Evolutionary conservation across 2,329 filamentous ascomycete species (phyloP), one percentile per base, ranked within the genome.

Genomic region (Colletotrichum tabaci): DNA sequence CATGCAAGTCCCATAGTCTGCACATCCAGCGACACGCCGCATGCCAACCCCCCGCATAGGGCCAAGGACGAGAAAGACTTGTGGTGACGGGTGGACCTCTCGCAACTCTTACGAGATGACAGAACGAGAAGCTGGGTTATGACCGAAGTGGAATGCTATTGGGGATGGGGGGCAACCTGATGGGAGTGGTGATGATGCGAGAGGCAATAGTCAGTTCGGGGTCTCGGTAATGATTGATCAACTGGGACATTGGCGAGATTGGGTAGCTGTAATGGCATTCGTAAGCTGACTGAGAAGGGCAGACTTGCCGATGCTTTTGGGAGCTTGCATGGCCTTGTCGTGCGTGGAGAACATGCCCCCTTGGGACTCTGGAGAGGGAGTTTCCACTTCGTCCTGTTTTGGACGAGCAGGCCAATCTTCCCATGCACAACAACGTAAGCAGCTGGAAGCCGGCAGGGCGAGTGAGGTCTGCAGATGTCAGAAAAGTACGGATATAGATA

Each of bases 241-340:
- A 42, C 44, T 53, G 35, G 61, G 8, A 64, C 46, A 49, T 61
- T 61, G 58, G 58, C 49, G 61, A 55, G 3, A 66, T 61, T 71
- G 63, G 40, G 49, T 18, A 44, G 57, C 52, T 62, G 58, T 30
- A 55, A 9, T 38, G n/a, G 30, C 30, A 47, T 26, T 60, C 46
- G 52, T 49, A 58, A 68, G 46, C 58, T 63, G 52, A 53, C 40
- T 42, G 55, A 53, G 23, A 16, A 55, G 16, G 38, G 42, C 46
- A 35, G 47, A 55, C 16, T 47, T 26, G 26, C 26, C 26, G 26
- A 26, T 58, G 58, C 53, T 71, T 71, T 67, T 67, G 49, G 62
- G 18, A n/a, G 47, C 26, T 26, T 26, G 26, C 26, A 26, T 4
- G 26, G 52, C 26, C 52, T 16, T 55, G 52, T 35, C 16, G 10